Percentiles rank a stretch among this genome's conserved stretches.
Evolutionary conservation across 768 basidiomycete species (phyloP).

Genomic region (Megacollybia marginata): DNA sequence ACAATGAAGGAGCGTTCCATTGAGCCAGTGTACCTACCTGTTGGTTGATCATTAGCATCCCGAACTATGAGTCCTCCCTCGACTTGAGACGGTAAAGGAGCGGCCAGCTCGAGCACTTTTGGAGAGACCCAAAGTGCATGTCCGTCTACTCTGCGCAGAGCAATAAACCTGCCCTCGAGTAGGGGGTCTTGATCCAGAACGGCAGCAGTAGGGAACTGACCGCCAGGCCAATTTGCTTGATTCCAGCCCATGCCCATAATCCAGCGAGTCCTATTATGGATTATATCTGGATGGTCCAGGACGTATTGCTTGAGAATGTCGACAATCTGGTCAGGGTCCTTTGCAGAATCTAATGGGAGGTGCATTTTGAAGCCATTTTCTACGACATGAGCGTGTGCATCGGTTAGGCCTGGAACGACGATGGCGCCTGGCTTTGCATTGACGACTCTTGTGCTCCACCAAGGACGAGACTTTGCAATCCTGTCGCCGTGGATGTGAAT

Average conservation of each 20-base stretch:
- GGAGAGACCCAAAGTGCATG: slow-evolving; percentile 87
- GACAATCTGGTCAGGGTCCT: slow-evolving; percentile 54
- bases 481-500: slow-evolving; percentile 42
- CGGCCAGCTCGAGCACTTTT: slow-evolving; percentile 58
- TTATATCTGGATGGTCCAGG: slow-evolving; percentile 45
- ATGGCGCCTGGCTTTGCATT: slow-evolving; percentile 27
- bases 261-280: slow-evolving; percentile 52
- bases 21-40: slow-evolving; percentile 34
- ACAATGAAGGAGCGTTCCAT: not conserved
- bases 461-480: slow-evolving; percentile 21
- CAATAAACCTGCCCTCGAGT: slow-evolving; percentile 63
- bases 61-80: slow-evolving; percentile 74
- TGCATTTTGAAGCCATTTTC: slow-evolving; percentile 66
- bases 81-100: slow-evolving; percentile 50
- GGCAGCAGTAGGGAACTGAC: slow-evolving; percentile 61
- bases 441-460: slow-evolving; percentile 4
- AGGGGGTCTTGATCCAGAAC: slow-evolving; percentile 68
- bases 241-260: slow-evolving; percentile 92
- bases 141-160: slow-evolving; percentile 68
- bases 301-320: slow-evolving; percentile 55
- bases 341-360: slow-evolving; percentile 52
- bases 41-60: slow-evolving; percentile 54
- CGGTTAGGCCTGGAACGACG: slow-evolving; percentile 69
- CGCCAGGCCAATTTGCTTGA: slow-evolving; percentile 69
- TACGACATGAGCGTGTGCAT: slow-evolving; percentile 76